Base-by-base conservation (phyloP, 768 basidiomycete species). In the Xerocomus spinulosus region DNA sequence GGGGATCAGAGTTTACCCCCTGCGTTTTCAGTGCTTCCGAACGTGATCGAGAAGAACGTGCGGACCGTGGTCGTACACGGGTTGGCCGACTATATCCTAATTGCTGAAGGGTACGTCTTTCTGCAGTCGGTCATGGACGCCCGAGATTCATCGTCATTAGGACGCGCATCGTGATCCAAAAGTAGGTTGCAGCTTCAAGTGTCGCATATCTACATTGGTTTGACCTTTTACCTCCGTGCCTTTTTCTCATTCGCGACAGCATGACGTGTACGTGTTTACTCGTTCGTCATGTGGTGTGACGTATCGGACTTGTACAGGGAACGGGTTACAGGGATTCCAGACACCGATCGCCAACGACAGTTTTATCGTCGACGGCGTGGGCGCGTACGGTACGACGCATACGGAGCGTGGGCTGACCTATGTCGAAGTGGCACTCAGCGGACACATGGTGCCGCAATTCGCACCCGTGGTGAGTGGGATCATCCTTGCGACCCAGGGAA, bases 361-460 rank as follows among this genome's bases (percentile, higher is more conserved):
- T 50, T 83, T 88, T 69, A 62, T 86, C 46, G 77, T 88, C 44
- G 83, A 85, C 46, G 83, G 80, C 15, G 72, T 87, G 36, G 86
- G 86, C 23, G 74, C 85, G 3, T 70, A 81, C 23, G 87, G 86
- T 0, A 83, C 68, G 2, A 68, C 76, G 49, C 85, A 87, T 50
- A 68, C 72, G 14, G 87, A 89, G 58, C 79, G 86, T 32, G 79
- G 80, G 12, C 61, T 88, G 54, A 81, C 85, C 0, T 87, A 81
- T 52, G 70, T 74, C 25, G 86, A 90, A 57, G 78, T 90, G 18
- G 71, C 56, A 20, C 73, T 86, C 7, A 81, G 80, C 52, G 87
- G 86, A 15, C 86, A 89, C 53, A 87, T 88, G 85, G 64, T 87
- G 3, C 84, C 84, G 5, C 79, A 82, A 66, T 85, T 78, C 61